A percentile compares a stretch with the other conserved stretches of the same genome.
Evolutionary conservation across 495 filamentous ascomycete species (phyloP).

Genomic region (Aspergillus panamensis): DNA sequence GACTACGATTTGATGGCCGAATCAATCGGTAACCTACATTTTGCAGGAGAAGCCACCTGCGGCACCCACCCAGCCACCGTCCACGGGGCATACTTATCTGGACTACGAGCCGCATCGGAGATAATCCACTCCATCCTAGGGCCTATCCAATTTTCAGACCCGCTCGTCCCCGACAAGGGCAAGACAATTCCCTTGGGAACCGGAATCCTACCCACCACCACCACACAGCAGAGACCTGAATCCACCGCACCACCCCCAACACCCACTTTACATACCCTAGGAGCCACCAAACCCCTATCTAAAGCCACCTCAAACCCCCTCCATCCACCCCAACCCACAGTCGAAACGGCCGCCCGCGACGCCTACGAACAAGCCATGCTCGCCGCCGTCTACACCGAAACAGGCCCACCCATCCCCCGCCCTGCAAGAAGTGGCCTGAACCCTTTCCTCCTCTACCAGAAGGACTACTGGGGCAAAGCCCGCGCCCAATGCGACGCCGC

Average conservation of each 20-base stretch:
- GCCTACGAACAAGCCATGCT: constrained; percentile 72
- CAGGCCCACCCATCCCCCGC: constrained; percentile 69
- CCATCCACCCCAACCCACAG: constrained; percentile 4
- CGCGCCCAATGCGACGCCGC: constrained; percentile 68
- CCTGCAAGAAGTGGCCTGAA: constrained; percentile 69
- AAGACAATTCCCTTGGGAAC: constrained; percentile 16
- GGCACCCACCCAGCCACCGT: constrained; percentile 95
- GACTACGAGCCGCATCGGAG: constrained; percentile 82
- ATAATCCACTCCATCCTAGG: constrained; percentile 75
- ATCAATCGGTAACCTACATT: constrained; percentile 81
- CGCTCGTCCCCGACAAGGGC: constrained; percentile 66
- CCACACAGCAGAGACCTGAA: constrained; percentile 12
- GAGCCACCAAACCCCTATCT: neutral
- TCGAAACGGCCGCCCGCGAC: constrained; percentile 37
- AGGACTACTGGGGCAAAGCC: constrained; percentile 72
- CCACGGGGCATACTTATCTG: constrained; percentile 93
- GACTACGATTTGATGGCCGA: constrained; percentile 95
- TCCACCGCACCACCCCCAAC: constrained; percentile 11
- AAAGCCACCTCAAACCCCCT: neutral
- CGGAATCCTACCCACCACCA: constrained; percentile 3
- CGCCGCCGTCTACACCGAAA: constrained; percentile 59
- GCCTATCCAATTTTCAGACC: constrained; percentile 70
- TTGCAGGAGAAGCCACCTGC: constrained; percentile 94
- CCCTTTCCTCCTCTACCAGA: constrained; percentile 67
- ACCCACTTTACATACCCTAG: neutral